phyloP scores from a whole-genome alignment of 2,329 filamentous ascomycete genomes.

The Fusarium sp. region DNA sequence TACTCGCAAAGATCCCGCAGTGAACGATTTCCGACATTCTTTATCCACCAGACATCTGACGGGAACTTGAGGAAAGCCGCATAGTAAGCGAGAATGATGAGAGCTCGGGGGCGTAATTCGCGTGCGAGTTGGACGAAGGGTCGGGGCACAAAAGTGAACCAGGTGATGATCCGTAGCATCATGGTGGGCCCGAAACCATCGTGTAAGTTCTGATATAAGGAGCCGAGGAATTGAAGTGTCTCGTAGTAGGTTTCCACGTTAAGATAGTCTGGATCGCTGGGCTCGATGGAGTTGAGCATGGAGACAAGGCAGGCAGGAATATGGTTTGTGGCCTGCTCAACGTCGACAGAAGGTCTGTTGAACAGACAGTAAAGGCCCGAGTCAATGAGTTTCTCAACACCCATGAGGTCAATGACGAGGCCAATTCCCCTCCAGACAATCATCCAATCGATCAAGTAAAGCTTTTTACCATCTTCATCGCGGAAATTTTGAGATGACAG shows the following conservation, averaged over 20 bases:
- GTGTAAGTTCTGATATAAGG: slow-evolving; percentile 62
- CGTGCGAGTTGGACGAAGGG: slow-evolving; percentile 59
- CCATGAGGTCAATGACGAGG: slow-evolving; percentile 57
- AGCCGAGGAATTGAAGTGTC: slow-evolving; percentile 62
- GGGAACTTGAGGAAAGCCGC: slow-evolving; percentile 62
- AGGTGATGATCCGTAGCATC: slow-evolving; percentile 63
- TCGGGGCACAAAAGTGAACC: slow-evolving; percentile 63
- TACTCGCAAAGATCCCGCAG: slow-evolving; percentile 57
- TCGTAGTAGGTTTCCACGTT: slow-evolving; percentile 57
- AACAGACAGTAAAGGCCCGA: slow-evolving; percentile 62
- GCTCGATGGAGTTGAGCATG: slow-evolving; percentile 60
- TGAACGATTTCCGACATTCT: slow-evolving; percentile 59
- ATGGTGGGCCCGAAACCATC: slow-evolving; percentile 59
- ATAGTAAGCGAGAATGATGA: slow-evolving; percentile 66
- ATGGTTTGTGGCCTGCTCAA: slow-evolving; percentile 54
- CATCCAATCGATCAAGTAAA: slow-evolving; percentile 69
- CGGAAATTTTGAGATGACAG: slow-evolving; percentile 64
- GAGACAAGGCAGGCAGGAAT: slow-evolving; percentile 62
- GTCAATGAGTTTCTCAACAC: slow-evolving; percentile 45
- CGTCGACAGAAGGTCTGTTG: slow-evolving; percentile 61
- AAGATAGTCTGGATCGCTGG: slow-evolving; percentile 56
- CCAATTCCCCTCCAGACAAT: slow-evolving; percentile 65
- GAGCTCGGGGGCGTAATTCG: slow-evolving; percentile 57
- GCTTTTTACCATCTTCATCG: slow-evolving; percentile 56
- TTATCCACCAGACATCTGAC: slow-evolving; percentile 62